Evolutionary conservation across 345 rosid genomes (phyloP).

Genomic region (Eucalyptus rudis): DNA sequence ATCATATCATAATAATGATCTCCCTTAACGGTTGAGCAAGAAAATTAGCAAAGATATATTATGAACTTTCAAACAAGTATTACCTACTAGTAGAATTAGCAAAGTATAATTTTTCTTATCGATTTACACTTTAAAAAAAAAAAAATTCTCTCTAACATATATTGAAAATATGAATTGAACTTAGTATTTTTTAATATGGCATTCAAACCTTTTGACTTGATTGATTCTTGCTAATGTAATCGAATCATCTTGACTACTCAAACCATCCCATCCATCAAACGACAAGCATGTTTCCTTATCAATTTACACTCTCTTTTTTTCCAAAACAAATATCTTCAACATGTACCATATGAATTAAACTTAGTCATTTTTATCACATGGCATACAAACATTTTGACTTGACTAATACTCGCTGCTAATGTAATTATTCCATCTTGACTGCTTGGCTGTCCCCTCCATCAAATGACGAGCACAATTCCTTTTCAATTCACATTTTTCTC

Average conservation of each 20-base stretch:
- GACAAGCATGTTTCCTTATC: not conserved
- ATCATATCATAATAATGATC: not conserved
- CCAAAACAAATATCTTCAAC: no score
- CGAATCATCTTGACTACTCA: not conserved
- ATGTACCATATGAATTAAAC: no score
- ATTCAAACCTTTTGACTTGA: not conserved
- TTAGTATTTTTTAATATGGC: not conserved
- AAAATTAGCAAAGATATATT: no score
- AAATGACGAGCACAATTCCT: not conserved
- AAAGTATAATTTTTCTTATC: not conserved
- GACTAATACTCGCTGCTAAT: no score
- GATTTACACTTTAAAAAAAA: not conserved
- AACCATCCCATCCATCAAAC: not conserved
- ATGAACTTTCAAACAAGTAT: not conserved
- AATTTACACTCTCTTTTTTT: no score
- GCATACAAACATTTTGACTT: no score
- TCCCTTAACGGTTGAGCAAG: not conserved
- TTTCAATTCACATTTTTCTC: no score
- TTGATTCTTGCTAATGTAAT: not conserved
- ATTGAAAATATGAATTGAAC: not conserved
- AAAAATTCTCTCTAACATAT: not conserved
- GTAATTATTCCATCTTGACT: rapidly evolving
- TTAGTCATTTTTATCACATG: no score
- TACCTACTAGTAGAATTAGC: not conserved
- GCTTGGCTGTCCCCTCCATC: no score